A percentile compares a stretch with the other conserved stretches of the same genome.
Conservation (phyloP, 2,329 filamentous ascomycete genomes). For the Atkinsonella hypoxylon region DNA sequence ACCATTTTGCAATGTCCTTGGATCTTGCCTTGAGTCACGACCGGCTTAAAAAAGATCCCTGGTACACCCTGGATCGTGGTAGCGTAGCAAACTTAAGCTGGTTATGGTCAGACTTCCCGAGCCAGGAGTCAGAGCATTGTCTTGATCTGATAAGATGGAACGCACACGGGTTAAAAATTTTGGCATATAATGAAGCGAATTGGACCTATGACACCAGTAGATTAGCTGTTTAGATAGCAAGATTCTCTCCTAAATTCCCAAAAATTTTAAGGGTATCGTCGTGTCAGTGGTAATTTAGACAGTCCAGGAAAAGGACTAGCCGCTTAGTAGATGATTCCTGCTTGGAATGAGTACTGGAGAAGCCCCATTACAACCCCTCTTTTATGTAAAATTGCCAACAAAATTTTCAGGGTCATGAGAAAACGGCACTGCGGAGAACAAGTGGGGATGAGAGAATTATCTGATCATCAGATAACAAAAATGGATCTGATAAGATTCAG, state of each 20-base stretch:
- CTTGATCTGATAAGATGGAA: constrained; percentile 7
- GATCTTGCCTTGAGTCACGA: background rate
- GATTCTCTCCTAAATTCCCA: too few species aligned
- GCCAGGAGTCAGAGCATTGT: background rate
- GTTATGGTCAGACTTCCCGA: background rate
- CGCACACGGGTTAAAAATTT: background rate
- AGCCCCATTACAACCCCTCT: too few species aligned
- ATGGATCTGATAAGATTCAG: constrained; percentile 28
- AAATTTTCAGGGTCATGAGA: background rate
- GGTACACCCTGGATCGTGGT: background rate
- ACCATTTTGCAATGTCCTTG: background rate
- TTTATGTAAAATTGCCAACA: background rate
- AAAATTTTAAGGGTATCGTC: too few species aligned
- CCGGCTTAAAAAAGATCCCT: background rate
- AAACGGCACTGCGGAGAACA: background rate
- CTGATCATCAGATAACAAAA: constrained; percentile 44
- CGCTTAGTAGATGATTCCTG: too few species aligned
- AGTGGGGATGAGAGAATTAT: constrained; percentile 32
- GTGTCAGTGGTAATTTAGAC: too few species aligned
- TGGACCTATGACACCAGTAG: too few species aligned
- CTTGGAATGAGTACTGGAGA: too few species aligned
- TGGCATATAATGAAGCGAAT: background rate
- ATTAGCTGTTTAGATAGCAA: too few species aligned
- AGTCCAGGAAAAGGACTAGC: too few species aligned
- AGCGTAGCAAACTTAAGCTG: background rate